Evolutionary conservation across 768 basidiomycete species (phyloP), one percentile per base, ranked within the genome.

Genomic region (Tephrocybe sp.): DNA sequence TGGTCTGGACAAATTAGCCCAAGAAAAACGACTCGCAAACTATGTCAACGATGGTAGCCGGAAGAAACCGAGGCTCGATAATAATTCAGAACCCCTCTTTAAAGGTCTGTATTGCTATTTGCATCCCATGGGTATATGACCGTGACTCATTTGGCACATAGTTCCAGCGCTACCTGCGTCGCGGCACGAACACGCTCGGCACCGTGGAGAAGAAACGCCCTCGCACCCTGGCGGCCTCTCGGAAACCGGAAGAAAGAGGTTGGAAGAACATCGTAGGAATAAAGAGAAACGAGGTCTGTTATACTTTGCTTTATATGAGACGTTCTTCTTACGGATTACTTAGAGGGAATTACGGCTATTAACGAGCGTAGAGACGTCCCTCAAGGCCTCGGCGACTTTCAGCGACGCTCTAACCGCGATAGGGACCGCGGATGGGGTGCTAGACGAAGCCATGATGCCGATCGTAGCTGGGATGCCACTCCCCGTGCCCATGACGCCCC

Each of bases 201-300:
- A 89, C 53, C 74, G 89, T 52, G 89, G 84, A 0, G 87, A 88
- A 58, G 96, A 97, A 58, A 98, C 96, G 0, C 96, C 96, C 0
- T 96, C 95, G 16, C 90, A 95, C 63, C 86, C 91, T 2, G 89
- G 91, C 33, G 96, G 96, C 13, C 71, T 99, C 16, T 89, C 92
- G 1, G 88, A 91, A 22, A 71, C 73, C 1, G 92, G 85, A 12
- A 74, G 85, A 16, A 74, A 77, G 56, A 71, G 80, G 52, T 68
- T 98, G 23, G 92, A 94, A 50, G 94, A 95, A 56, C 70, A 92
- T 60, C 77, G 89, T 51, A 76, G 76, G 54, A 80, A 77, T 51
- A 73, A 80, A 52, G 89, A 93, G 26, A 84, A 79, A 60, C 71
- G 76, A 70, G 88, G 89, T 84, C 60, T 38, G 62, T 51, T 14